Percentiles rank a stretch among this genome's conserved stretches.
phyloP scores from a whole-genome alignment of 176 grass and related monocot species.

The Oryza australiensis region DNA sequence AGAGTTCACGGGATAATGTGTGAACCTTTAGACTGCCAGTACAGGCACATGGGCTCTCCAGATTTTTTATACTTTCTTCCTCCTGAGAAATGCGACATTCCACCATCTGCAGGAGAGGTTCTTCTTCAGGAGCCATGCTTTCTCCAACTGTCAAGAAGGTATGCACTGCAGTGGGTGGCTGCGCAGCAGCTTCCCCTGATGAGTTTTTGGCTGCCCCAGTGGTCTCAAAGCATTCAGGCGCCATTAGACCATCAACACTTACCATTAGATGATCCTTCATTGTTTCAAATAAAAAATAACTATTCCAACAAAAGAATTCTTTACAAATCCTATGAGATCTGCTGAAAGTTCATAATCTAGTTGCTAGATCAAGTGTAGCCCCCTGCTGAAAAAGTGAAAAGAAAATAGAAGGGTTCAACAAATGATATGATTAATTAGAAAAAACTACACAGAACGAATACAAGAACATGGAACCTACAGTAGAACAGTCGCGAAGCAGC shows the following conservation, averaged over 20 bases:
- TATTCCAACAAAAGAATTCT: conserved; percentile 34
- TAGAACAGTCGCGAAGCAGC: conserved; percentile 6
- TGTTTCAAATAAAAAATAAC: conserved; percentile 30
- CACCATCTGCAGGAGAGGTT: conserved; percentile 65
- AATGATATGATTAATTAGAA: neutral
- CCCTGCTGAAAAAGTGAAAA: conserved; percentile 28
- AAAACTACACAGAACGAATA: neutral
- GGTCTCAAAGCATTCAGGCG: conserved; percentile 31
- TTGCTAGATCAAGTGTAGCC: conserved; percentile 27
- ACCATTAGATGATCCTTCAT: conserved; percentile 63
- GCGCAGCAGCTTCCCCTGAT: conserved; percentile 33
- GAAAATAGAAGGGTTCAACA: neutral
- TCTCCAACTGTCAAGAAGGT: conserved; percentile 35
- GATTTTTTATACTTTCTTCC: conserved; percentile 73
- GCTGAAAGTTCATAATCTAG: conserved; percentile 34
- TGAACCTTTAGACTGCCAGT: conserved; percentile 84
- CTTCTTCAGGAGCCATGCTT: conserved; percentile 56
- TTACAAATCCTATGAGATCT: conserved; percentile 37
- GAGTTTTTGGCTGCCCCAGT: conserved; percentile 34
- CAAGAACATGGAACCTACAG: conserved; percentile 17
- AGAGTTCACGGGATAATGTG: conserved; percentile 9
- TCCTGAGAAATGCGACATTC: conserved; percentile 97
- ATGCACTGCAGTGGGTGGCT: conserved; percentile 9
- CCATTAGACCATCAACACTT: conserved; percentile 49
- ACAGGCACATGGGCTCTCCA: conserved; percentile 78